These are phyloP conservation scores for Claviceps purpurea DNA, from an alignment of 2,329 filamentous ascomycete genomes.

Conservation along the genomic window DNA sequence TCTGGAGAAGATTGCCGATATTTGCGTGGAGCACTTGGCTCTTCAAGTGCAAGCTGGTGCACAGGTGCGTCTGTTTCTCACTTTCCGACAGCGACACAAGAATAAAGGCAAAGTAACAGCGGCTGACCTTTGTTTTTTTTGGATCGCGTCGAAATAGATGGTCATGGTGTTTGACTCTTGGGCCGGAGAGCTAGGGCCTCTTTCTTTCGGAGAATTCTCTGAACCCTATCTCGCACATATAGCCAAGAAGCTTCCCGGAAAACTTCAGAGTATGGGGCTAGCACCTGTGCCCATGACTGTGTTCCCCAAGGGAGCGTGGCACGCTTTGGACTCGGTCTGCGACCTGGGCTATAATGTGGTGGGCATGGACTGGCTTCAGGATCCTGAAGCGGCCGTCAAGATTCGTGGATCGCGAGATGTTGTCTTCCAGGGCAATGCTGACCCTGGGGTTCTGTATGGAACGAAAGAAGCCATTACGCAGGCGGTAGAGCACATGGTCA, in stretches of 20 bases:
- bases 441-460: constrained; percentile 86
- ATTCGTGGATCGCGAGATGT: constrained; percentile 62
- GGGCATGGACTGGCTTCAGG: constrained; percentile 88
- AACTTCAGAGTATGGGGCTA: constrained; percentile 58
- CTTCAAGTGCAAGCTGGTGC: constrained; percentile 87
- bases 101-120: background rate
- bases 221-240: constrained; percentile 81
- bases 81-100: background rate
- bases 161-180: constrained; percentile 97
- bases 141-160: constrained; percentile 35
- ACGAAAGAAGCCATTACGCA: constrained; percentile 66
- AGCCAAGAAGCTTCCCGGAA: constrained; percentile 61
- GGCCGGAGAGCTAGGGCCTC: constrained; percentile 84
- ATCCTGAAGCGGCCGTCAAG: constrained; percentile 70
- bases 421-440: constrained; percentile 87
- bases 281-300: constrained; percentile 90
- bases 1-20: constrained; percentile 80
- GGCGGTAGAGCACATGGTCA: constrained; percentile 74
- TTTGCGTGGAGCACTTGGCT: constrained; percentile 90
- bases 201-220: constrained; percentile 71
- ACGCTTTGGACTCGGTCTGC: constrained; percentile 78
- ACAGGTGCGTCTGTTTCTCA: constrained; percentile 42
- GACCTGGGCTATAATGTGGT: constrained; percentile 86
- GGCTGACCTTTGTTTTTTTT: background rate
- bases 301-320: constrained; percentile 96